Base-by-base conservation (phyloP, 2,329 filamentous ascomycete species). In the Simplicillium sp. region DNA sequence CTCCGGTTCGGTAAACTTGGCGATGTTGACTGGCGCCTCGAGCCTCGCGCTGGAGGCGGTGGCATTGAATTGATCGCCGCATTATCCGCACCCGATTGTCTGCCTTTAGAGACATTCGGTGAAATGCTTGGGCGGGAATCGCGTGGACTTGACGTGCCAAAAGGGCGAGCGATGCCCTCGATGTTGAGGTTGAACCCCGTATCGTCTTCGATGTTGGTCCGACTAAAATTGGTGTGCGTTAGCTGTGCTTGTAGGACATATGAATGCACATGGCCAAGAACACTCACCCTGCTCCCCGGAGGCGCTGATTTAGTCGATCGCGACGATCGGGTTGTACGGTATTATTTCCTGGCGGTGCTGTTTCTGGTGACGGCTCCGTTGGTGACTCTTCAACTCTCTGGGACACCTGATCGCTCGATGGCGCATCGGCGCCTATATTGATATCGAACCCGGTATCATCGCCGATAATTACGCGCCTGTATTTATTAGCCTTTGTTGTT, bases 241-340 rank as follows among this genome's bases (percentile, higher is more conserved):
- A 44, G 39, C 16, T 11, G 6, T 7, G 14, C 11, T 12, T 11
- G 17, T 16, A 12, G 11, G 11, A 14, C 11, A 31, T 6, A 17
- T 16, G 7, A 20, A 3, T 11, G 3, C 8, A 37, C 9, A 25
- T 25, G 5, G 5, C 9, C 20, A 25, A 25, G 20, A 25, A 5
- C 5, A 57, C 72, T 48, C 66, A 80, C 77, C 76, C 73, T 34
- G 77, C 77, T 46, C 78, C 78, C 46, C 78, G 76, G 55, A 82
- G 72, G 54, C 78, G 77, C 61, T 79, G 70, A 47, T 77, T 75
- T 63, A 81, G 70, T 52, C 76, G 75, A 55, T 79, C 75, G 50
- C 76, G 73, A 49, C 77, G 75, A 25, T 25, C 20, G 20, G 20
- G 20, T 25, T 9, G 20, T 25, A 25, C 20, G 20, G 20, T 25